phyloP scores from a whole-genome alignment of 352 stramenopile species.

The Phytophthora sansomeana region DNA sequence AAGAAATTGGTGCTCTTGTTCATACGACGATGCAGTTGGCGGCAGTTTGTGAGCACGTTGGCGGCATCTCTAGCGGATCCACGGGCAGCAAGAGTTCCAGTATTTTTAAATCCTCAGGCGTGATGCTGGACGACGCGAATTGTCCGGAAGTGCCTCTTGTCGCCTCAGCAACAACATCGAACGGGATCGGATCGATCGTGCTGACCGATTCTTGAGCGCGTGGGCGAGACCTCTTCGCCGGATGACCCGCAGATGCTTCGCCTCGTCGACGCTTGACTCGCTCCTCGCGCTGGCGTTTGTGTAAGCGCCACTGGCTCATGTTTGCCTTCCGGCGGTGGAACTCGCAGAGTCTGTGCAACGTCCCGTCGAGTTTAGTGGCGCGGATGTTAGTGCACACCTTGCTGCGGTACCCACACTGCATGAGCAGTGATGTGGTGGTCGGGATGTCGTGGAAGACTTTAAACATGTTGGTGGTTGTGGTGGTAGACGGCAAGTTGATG shows the following conservation, averaged over 20 bases:
- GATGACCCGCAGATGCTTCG: not conserved
- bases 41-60: not conserved
- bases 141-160: not conserved
- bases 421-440: slow-evolving; percentile 7
- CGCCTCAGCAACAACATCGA: not conserved
- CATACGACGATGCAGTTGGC: not conserved
- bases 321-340: slow-evolving; percentile 66
- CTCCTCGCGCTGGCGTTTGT: slow-evolving; percentile 37
- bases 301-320: slow-evolving; percentile 51
- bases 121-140: not conserved
- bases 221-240: not conserved
- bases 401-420: slow-evolving; percentile 49
- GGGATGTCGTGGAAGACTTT: not conserved
- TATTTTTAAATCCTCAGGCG: not conserved
- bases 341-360: slow-evolving; percentile 63
- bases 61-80: not conserved
- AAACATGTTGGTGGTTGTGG: not conserved
- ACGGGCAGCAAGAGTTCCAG: not conserved
- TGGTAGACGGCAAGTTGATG: not conserved
- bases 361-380: slow-evolving; percentile 53
- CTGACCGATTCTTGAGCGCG: too few relatives aligned
- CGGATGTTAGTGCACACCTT: slow-evolving; percentile 56
- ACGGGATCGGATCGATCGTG: not conserved
- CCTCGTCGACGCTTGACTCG: not conserved
- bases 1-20: too few relatives aligned